Evolutionary conservation across 306 rosid genomes (phyloP).

Genomic region (Leucaena leucocephala): DNA sequence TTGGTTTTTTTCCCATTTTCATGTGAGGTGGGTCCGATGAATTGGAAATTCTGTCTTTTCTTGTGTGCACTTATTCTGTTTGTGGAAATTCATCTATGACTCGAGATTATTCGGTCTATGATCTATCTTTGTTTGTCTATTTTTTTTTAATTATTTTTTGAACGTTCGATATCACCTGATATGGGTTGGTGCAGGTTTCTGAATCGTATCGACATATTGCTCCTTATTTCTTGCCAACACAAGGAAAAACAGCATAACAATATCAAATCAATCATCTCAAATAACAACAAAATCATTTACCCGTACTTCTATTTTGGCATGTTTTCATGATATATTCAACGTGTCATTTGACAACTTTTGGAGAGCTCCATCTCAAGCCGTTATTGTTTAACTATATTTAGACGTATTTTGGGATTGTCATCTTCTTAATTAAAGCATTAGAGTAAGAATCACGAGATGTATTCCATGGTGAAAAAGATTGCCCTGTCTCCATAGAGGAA

Average conservation of each 20-base stretch:
- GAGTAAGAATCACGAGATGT: not conserved
- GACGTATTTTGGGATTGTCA: not conserved
- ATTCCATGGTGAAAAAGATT: not conserved
- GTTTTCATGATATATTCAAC: not conserved
- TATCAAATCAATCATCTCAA: not conserved
- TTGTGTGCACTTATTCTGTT: slow-evolving; percentile 30
- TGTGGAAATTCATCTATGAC: slow-evolving; percentile 31
- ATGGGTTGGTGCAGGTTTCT: not conserved
- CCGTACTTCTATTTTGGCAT: not conserved
- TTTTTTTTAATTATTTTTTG: not conserved
- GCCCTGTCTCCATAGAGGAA: not conserved
- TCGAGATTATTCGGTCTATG: not conserved
- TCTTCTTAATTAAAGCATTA: not conserved
- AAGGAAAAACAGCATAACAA: not conserved
- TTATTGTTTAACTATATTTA: not conserved
- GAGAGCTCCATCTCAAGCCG: not conserved
- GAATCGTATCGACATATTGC: not conserved
- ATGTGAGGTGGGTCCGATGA: not conserved
- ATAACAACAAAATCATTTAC: not conserved
- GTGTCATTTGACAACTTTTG: not conserved
- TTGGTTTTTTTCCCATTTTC: not conserved
- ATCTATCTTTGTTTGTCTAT: not conserved
- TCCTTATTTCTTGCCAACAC: not conserved
- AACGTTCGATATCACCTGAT: not conserved
- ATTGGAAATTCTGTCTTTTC: not conserved